Base-by-base conservation (phyloP, 148 eudicot genomes). In the Cornus controversa region DNA sequence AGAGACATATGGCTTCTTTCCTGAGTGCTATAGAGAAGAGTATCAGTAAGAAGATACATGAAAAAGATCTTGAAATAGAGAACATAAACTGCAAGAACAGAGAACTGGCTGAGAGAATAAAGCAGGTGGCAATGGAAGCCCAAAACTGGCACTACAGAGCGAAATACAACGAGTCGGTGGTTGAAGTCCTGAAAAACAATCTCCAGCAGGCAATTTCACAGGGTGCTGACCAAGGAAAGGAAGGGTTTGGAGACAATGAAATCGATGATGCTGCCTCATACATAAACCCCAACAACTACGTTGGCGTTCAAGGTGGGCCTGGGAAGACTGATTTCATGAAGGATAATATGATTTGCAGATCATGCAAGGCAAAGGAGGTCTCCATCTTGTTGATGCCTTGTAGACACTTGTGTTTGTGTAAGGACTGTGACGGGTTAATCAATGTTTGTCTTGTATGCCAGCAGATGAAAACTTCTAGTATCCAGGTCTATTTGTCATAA, bases 181-280 rank as follows among this genome's bases (percentile, higher is more conserved):
- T 92, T 10, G 87, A 88, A 29, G 73, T 89, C 66, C 85, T 94
- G 28, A 90, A 87, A 66, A 84, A 83, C 76, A 94, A 94, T 70
- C 94, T 94, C 72, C 92, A 90, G 74, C 95, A 86, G 50, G 94
- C 94, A 8, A 81, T 90, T 60, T 85, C 91, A 15, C 89, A 84
- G 78, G 94, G 92, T 26, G 82, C 74, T 53, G 92, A 86, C 74
- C 91, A 86, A 78, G 84, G 86, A 60, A 92, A 89, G 81, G 97
- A 94, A 89, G 97, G 95, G 27, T 86, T 82, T 66, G 98, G 98
- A 18, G 98, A 94, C 75, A 94, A 85, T 68, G 93, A 92, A 70
- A 80, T 87, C 0, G 94, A 92, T 37, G 97, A 94, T 67, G 90
- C 94, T 24, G 90, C 93, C 36, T 92, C 98, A 10, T 86, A 83